Evolutionary conservation across 352 stramenopile genomes (phyloP), one percentile per base, ranked within the genome.

Genomic region (Globisporangium splendens): DNA sequence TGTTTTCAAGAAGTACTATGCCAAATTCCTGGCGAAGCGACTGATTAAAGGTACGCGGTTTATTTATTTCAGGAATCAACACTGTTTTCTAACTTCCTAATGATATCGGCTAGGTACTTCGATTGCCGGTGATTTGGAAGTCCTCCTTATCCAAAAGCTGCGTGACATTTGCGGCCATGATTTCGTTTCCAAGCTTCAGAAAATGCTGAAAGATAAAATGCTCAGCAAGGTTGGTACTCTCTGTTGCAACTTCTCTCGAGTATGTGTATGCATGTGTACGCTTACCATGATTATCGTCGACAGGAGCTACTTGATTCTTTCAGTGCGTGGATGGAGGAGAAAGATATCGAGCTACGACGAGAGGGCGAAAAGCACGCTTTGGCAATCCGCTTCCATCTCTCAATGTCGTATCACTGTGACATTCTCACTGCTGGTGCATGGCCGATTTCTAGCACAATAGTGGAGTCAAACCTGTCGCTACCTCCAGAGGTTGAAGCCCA

Each of bases 1-100:
- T 57, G 67, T 95, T 13, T 95, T 95, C 82, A 93, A 95, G 60
- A 92, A 92, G 48, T 93, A 89, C 55, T 95, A 95, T 54, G 82
- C 86, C 2, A 95, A 93, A 54, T 89, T 89, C 62, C 55, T 95
- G 42, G 79, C 86, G 8, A 93, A 93, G 49, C 73, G 86, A 3
- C 67, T 95, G 18, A 92, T 95, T 62, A 91, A 91, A 88, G 86
- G 83, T 92, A 62, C 1, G 21, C 24, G 7, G 4, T 31, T 20
- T 14, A 28, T 8, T 35, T 35, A 15, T 35, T 31, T 8, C 20
- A n/a, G 11, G 24, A 18, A n/a, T 50, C 12, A 1, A 13, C 0
- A 42, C 41, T 35, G 28, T 10, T 35, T 35, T 4, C 28, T 35
- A 35, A 35, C 28, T 35, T 35, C 11, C n/a, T 41, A 7, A 44